Base-by-base conservation (phyloP, 257 asterid genomes). In the Solanum chmielewskii region DNA sequence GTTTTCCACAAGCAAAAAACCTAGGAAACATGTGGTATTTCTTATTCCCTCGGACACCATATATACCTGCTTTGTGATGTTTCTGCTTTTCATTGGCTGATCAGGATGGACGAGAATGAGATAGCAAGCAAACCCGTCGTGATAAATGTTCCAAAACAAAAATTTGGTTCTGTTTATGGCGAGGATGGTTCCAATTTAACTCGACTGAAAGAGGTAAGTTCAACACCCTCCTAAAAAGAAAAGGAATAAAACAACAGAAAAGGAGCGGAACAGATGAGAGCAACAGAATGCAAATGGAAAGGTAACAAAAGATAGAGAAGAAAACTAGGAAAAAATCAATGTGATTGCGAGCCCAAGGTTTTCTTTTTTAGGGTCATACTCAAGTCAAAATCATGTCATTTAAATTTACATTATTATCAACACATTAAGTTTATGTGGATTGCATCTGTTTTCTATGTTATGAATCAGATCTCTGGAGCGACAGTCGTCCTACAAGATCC, bases 381-480 rank as follows among this genome's bases (percentile, higher is more conserved):
- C 31, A 6, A 39, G 82, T 39, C 23, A 20, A 78, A 45, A 78
- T 45, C 41, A 78, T 47, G 68, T 29, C n/a, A 49, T 81, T 80
- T 27, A 16, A 15, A 78, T n/a, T 27, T 42, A 21, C 68, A 29
- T 64, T 45, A 33, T 49, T 6, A 56, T 73, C 16, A 23, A 10
- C 47, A 3, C 14, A 7, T 7, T 21, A 33, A 15, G 47, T 83
- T 83, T 49, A 31, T 77, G 35, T 69, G 84, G 33, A 23, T 85
- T 12, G 66, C 27, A 62, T 88, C 75, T 25, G 27, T 41, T 86
- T 21, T 70, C 47, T 33, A 69, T 70, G 76, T 29, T 42, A 23
- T 84, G 87, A 64, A 78, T 49, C 87, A 92, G 95, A 93, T 92
- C 88, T 93, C 95, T 29, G 93, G 94, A 25, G 93, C 95, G 21